Percentiles rank a stretch among this genome's conserved stretches.
These are phyloP conservation scores for Hyaloscypha finlandica DNA, from an alignment of 495 filamentous ascomycete species.

Conservation along the genomic window DNA sequence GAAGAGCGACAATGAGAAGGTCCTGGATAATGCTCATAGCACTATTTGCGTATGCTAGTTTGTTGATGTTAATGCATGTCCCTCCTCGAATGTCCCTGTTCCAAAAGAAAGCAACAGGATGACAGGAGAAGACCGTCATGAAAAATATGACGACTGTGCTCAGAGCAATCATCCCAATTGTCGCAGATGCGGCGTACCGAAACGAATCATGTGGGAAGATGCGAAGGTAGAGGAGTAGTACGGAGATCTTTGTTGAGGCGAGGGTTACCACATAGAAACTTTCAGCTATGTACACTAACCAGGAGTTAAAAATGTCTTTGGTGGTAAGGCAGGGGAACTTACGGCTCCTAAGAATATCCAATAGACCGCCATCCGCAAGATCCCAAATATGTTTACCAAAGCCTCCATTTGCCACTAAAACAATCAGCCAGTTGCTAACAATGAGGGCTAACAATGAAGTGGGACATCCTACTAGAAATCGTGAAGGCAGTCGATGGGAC, in stretches of 20 bases:
- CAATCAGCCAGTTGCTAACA: background rate
- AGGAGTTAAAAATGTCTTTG: constrained; percentile 14
- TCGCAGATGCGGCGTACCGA: constrained; percentile 28
- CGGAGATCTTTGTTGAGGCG: constrained; percentile 48
- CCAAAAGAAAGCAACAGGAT: constrained; percentile 43
- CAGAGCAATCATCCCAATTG: constrained; percentile 34
- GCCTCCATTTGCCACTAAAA: constrained; percentile 14
- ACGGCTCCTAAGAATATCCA: constrained; percentile 17
- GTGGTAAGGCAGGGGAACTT: background rate
- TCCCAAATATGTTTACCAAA: constrained; percentile 24
- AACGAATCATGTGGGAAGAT: constrained; percentile 47
- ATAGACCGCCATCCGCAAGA: constrained; percentile 18
- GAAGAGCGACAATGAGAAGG: constrained; percentile 41
- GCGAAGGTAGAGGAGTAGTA: constrained; percentile 54
- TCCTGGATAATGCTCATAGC: constrained; percentile 44
- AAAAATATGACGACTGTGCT: constrained; percentile 10
- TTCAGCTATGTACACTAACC: constrained; percentile 42
- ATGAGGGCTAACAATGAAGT: background rate
- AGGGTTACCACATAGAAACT: constrained; percentile 43
- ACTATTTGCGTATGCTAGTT: constrained; percentile 38
- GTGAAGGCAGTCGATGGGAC: constrained; percentile 5
- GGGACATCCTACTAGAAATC: constrained; percentile 6
- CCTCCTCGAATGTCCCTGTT: constrained; percentile 39
- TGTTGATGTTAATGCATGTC: constrained; percentile 42
- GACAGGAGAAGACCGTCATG: constrained; percentile 42